Percentiles rank a stretch among this genome's conserved stretches.
These are phyloP conservation scores for Onygena corvina DNA, from an alignment of 2,329 filamentous ascomycete species.

Conservation along the genomic window DNA sequence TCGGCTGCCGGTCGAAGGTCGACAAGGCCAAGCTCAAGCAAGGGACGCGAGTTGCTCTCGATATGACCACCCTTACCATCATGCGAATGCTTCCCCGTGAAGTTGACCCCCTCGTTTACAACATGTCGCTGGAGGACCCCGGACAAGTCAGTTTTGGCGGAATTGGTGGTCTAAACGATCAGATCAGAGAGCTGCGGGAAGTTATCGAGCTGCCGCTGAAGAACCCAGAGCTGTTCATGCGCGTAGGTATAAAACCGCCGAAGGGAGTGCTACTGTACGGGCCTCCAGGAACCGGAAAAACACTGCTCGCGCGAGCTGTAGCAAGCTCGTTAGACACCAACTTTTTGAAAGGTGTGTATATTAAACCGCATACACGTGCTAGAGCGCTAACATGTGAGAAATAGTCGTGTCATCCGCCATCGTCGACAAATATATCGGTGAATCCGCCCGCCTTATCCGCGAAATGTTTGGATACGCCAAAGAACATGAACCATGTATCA, in stretches of 20 bases:
- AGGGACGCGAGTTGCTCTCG: conserved; percentile 89
- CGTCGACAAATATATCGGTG: conserved; percentile 98
- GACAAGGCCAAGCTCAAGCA: conserved; percentile 97
- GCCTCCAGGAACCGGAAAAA: conserved; percentile 94
- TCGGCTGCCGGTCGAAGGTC: conserved; percentile 95
- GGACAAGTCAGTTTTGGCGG: conserved; percentile 96
- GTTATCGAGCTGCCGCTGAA: conserved; percentile 97
- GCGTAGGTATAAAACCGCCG: conserved; percentile 96
- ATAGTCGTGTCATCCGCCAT: conserved; percentile 95
- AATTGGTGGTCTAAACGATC: conserved; percentile 94
- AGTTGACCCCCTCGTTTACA: conserved; percentile 97
- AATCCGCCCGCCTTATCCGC: conserved; percentile 89
- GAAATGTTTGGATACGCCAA: conserved; percentile 99
- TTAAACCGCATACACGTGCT: background rate
- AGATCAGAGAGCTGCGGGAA: conserved; percentile 92
- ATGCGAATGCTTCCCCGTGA: conserved; percentile 99
- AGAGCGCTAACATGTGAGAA: background rate
- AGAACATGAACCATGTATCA: conserved; percentile 98
- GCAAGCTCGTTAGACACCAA: conserved; percentile 96
- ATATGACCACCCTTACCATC: conserved; percentile 99
- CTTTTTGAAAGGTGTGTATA: conserved; percentile 71
- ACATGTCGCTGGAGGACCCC: conserved; percentile 98
- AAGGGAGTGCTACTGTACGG: conserved; percentile 96
- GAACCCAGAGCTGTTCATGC: conserved; percentile 92
- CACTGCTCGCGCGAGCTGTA: conserved; percentile 81